phyloP scores from a whole-genome alignment of 768 basidiomycete genomes.

The Holtermanniella nyarrowii region DNA sequence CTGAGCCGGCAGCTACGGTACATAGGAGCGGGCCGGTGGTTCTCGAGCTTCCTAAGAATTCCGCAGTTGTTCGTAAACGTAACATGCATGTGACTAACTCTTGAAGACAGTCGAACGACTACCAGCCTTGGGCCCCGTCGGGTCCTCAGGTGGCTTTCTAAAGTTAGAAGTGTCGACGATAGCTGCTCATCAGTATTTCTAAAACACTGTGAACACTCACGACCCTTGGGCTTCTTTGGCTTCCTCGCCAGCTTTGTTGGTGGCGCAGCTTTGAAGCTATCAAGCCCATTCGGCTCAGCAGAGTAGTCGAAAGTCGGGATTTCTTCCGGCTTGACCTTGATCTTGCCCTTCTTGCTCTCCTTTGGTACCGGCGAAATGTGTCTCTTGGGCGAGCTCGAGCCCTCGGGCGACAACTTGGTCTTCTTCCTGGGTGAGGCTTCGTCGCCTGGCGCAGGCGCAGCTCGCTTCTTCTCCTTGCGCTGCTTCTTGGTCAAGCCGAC shows the following conservation, averaged over 20 bases:
- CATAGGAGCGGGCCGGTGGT: no score
- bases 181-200: background rate
- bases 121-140: slow-evolving; percentile 1
- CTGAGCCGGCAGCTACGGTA: no score
- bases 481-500: background rate
- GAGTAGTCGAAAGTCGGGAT: slow-evolving; percentile 61
- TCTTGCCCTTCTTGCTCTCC: slow-evolving; percentile 13
- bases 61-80: no score
- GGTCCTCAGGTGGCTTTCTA: slow-evolving; percentile 13
- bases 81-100: background rate
- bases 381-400: background rate
- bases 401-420: background rate
- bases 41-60: no score
- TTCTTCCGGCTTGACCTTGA: slow-evolving; percentile 12
- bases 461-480: background rate
- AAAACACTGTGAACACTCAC: slow-evolving; percentile 4
- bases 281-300: slow-evolving; percentile 60
- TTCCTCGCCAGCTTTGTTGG: slow-evolving; percentile 43
- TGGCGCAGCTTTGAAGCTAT: slow-evolving; percentile 44
- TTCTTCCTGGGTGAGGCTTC: background rate
- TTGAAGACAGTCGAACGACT: background rate
- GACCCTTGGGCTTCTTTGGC: slow-evolving; percentile 44
- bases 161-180: slow-evolving; percentile 14
- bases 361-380: slow-evolving; percentile 1
- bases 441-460: background rate